Evolutionary conservation across 2,329 filamentous ascomycete species (phyloP), one percentile per base, ranked within the genome.

Genomic region (Diplodia corticola): DNA sequence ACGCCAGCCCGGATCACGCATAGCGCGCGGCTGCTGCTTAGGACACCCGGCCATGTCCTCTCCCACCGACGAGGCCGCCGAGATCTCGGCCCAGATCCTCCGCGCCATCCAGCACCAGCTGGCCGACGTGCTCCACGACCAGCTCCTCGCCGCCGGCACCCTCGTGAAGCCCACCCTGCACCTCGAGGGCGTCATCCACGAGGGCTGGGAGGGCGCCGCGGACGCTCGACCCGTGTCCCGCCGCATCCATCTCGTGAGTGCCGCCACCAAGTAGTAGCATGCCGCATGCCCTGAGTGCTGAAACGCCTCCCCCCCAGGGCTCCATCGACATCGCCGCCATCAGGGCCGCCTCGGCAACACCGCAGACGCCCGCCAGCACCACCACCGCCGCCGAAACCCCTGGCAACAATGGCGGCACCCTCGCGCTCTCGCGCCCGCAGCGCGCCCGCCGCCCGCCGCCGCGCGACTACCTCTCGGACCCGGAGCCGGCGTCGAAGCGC

Each of bases 91-190:
- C 28, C 40, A 48, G 7, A 61, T 61, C 57, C 9, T 49, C 44
- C n/a, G 20, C n/a, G 40, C 48, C 30, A 63, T 63, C 35, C 60
- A 63, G 35, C 48, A 63, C 22, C 60, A 63, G 48, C 60, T 63
- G 9, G 9, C 46, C 13, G 3, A 17, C 3, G 24, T 46, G 20
- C 60, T 63, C 20, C 60, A 40, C 48, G 48, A 63, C 30, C 57
- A 61, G 26, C 44, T 61, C 10, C 40, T 61, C 10, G 57, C 44
- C n/a, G 44, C 48, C 6, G 60, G 26, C 17, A 24, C 48, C 60
- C 48, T 63, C 4, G 24, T 53, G 5, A 63, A 44, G 26, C 60
- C 48, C 7, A 44, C 35, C 10, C 60, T 63, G 30, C 30, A 37
- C 9, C 24, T 63, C 20, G 60, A 63, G 48, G 60, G 60, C 48